A percentile compares a stretch with the other conserved stretches of the same genome.
Conservation (phyloP, 306 rosid genomes). For the Datisca glomerata region DNA sequence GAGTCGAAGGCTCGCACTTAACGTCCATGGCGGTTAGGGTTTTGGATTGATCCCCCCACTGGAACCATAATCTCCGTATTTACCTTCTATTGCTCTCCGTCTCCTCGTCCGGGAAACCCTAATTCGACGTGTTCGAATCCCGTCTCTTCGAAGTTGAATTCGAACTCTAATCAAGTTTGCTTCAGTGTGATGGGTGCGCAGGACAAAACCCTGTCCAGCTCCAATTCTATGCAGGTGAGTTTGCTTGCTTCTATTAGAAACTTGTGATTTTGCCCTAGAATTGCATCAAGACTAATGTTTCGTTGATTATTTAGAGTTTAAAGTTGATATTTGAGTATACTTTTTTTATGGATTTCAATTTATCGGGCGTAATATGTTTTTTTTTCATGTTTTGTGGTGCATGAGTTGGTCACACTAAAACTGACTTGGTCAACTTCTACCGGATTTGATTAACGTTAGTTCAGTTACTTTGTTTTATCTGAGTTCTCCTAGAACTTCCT, state of each 20-base stretch:
- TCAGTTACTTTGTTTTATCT: too few species aligned
- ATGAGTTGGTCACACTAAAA: too few species aligned
- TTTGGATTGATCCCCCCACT: slow-evolving; percentile 33
- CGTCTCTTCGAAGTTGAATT: slow-evolving; percentile 10
- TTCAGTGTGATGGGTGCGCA: slow-evolving; percentile 71
- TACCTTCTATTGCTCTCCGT: slow-evolving; percentile 23
- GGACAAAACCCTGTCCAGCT: slow-evolving; percentile 59
- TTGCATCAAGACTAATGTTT: slow-evolving; percentile 5
- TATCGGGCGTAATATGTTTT: not conserved
- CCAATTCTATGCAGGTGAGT: slow-evolving; percentile 91
- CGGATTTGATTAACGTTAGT: too few species aligned
- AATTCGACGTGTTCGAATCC: slow-evolving; percentile 23
- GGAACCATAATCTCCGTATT: slow-evolving; percentile 24
- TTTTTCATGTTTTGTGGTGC: not conserved
- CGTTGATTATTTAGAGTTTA: slow-evolving; percentile 16
- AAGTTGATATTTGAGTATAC: slow-evolving; percentile 9
- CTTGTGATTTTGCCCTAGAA: slow-evolving; percentile 27
- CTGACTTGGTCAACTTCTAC: too few species aligned
- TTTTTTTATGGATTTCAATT: not conserved
- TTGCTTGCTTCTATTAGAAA: slow-evolving; percentile 13
- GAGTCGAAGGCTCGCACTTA: slow-evolving; percentile 25
- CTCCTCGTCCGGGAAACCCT: slow-evolving; percentile 43
- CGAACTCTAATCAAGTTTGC: slow-evolving; percentile 12
- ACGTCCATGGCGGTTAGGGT: slow-evolving; percentile 79
- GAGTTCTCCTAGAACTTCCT: too few species aligned